Evolutionary conservation across 331 rosid species (phyloP), one percentile per base, ranked within the genome.

Genomic region (Acacia pycnantha): DNA sequence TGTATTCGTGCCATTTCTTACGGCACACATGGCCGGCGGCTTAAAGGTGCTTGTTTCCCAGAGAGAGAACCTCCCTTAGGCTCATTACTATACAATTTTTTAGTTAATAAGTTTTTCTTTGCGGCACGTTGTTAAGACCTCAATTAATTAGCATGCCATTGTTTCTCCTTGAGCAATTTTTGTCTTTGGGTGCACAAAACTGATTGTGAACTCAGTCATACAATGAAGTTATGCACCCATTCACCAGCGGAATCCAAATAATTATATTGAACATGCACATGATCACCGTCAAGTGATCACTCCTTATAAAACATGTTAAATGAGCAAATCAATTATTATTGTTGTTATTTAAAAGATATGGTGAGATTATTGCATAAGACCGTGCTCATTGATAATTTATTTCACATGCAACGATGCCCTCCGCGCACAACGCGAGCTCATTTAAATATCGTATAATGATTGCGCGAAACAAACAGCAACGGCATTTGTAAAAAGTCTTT

Each of bases 21-120:
- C 99, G 48, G 99, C 97, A 2, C 97, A 95, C 91, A 92, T 93
- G 98, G 97, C 92, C 56, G 97, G 98, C 65, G 98, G 98, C 48
- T 74, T 95, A 44, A 86, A 85, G 75, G 97, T 93, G 31, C 44
- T 81, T 51, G 78, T 93, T 71, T 81, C 27, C 61, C 86, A 85
- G 85, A 95, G 97, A 79, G 76, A 74, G 69, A 73, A 77, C 66
- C 64, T 59, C 64, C 51, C 74, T 76, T 79, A 69, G 67, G 51
- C 69, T 22, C 62, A 24, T 7, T 0, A 27, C 7, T 13, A 46
- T 59, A 35, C 16, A 27, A 26, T 3, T 47, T 40, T 41, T 11
- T 1, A 26, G 22, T 70, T 0, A 24, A 70, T 76, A 74, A 43
- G 82, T 1, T 40, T 82, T 62, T 27, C 81, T 86, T 70, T 75